phyloP scores from a whole-genome alignment of 768 basidiomycete species.

The Megacollybia marginata region DNA sequence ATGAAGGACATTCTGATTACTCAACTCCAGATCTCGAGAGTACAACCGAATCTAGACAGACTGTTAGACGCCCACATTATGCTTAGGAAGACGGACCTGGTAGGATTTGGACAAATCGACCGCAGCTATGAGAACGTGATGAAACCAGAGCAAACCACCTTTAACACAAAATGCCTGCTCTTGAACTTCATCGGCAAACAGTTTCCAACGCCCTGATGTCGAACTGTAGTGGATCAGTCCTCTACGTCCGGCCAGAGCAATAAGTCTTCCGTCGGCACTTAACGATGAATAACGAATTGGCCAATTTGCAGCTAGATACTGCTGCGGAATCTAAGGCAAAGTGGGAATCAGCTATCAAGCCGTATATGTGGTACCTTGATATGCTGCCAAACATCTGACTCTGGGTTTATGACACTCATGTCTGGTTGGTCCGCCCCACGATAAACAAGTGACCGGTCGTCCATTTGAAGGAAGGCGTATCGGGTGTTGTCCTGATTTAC shows the following conservation, averaged over 20 bases:
- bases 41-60: conserved; percentile 76
- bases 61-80: conserved; percentile 2
- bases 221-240: conserved; percentile 94
- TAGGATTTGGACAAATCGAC: conserved; percentile 76
- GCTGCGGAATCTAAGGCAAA: conserved; percentile 72
- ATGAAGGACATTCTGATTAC: conserved; percentile 76
- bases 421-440: conserved; percentile 96
- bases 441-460: conserved; percentile 89
- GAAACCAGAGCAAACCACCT: conserved; percentile 94
- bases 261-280: conserved; percentile 82
- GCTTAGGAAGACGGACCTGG: conserved; percentile 41
- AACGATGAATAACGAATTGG: conserved; percentile 90
- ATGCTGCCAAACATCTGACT: conserved; percentile 97
- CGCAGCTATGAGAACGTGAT: conserved; percentile 88
- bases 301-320: conserved; percentile 89
- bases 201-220: conserved; percentile 91
- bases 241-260: conserved; percentile 86
- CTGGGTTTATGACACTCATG: conserved; percentile 96
- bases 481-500: conserved; percentile 78
- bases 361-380: conserved; percentile 55
- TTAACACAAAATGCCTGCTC: conserved; percentile 83
- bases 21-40: conserved; percentile 85
- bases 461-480: conserved; percentile 93
- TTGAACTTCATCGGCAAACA: conserved; percentile 73
- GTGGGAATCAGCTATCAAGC: not conserved